Conservation (phyloP, 495 filamentous ascomycete genomes). For the Penicillium lagena region DNA sequence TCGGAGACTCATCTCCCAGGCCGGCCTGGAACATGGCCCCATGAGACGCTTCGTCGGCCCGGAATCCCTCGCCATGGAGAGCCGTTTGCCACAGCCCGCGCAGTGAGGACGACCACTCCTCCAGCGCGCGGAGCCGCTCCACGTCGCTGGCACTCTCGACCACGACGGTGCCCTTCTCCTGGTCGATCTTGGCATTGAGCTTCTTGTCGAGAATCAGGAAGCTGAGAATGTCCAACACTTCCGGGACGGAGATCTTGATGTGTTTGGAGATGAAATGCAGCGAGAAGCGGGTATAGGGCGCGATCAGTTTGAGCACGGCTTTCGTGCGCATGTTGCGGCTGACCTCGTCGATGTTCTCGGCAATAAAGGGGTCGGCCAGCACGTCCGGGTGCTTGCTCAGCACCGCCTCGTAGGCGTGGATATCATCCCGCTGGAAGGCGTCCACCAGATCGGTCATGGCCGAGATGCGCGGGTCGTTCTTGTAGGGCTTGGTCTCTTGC, state of each 20-base stretch:
- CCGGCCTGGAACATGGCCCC: conserved; percentile 22
- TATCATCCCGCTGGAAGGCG: conserved; percentile 93
- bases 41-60: conserved; percentile 28
- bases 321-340: conserved; percentile 98
- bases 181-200: conserved; percentile 82
- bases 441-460: conserved; percentile 97
- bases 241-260: conserved; percentile 73
- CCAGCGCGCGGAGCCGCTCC: conserved; percentile 66
- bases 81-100: conserved; percentile 55
- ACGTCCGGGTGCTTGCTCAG: conserved; percentile 86
- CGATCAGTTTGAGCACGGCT: conserved; percentile 86
- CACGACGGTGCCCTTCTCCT: conserved; percentile 74
- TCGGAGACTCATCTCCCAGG: conserved; percentile 27
- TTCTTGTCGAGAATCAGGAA: conserved; percentile 88
- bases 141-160: conserved; percentile 69
- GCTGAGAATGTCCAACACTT: conserved; percentile 89
- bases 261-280: conserved; percentile 78
- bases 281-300: conserved; percentile 89
- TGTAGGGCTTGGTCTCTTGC: conserved; percentile 99
- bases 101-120: conserved; percentile 66
- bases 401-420: conserved; percentile 82
- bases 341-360: conserved; percentile 98
- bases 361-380: conserved; percentile 88
- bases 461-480: conserved; percentile 86
- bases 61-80: conserved; percentile 73